These are phyloP conservation scores for Manihot esculenta DNA, from an alignment of 441 rosid genomes.

Conservation along the genomic window DNA sequence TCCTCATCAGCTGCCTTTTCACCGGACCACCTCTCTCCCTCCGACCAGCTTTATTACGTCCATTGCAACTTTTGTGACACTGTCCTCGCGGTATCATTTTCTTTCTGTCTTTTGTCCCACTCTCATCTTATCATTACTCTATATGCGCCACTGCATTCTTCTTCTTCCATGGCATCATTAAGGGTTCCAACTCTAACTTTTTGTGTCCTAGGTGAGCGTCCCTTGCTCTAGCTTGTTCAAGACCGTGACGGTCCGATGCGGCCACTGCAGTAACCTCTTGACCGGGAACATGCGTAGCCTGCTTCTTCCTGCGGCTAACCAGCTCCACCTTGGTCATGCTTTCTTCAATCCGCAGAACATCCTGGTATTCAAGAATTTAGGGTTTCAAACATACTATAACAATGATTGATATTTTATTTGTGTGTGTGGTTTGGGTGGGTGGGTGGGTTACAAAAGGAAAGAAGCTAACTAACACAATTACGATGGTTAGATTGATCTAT, in stretches of 20 bases:
- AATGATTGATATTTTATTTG: neutral
- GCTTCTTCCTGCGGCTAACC: conserved; percentile 67
- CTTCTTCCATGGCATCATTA: neutral
- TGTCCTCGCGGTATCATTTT: conserved; percentile 67
- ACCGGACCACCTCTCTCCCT: conserved; percentile 89
- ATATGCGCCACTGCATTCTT: neutral
- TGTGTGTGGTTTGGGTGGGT: too few species aligned
- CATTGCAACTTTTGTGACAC: conserved; percentile 89
- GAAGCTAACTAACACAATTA: neutral
- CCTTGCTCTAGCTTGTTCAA: conserved; percentile 91
- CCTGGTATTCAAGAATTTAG: conserved; percentile 41
- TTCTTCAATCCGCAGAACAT: conserved; percentile 67
- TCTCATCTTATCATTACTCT: too few species aligned
- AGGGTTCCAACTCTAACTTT: neutral
- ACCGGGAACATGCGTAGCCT: conserved; percentile 66
- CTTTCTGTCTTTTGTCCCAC: neutral
- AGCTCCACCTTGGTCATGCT: conserved; percentile 69
- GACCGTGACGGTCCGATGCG: conserved; percentile 92
- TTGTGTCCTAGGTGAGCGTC: conserved; percentile 72
- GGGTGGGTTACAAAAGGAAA: too few species aligned
- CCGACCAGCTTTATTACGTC: conserved; percentile 97
- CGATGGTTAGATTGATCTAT: too few species aligned
- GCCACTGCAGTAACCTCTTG: conserved; percentile 86
- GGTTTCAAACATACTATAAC: neutral
- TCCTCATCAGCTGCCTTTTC: conserved; percentile 72